Base-by-base conservation (phyloP, 2,329 filamentous ascomycete genomes). In the Trichoderma cornu-damae region DNA sequence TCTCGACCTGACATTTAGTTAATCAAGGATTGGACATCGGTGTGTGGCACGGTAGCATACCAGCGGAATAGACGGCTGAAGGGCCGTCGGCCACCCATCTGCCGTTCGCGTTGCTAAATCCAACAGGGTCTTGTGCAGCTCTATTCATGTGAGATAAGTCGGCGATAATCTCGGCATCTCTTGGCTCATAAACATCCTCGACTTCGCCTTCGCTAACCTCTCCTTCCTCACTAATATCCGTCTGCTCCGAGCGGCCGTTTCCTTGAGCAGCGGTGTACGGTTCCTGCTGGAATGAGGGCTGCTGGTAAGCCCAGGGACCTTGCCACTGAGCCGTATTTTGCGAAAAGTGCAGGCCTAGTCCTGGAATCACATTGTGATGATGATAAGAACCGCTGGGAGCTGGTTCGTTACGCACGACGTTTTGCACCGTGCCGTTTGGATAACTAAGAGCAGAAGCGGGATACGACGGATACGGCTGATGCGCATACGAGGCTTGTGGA, bases 131-230 rank as follows among this genome's bases (percentile, higher is more conserved):
- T 6, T 42, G 22, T 22, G 40, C 16, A 30, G 32, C 22, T 30
- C 38, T 22, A 20, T 47, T 42, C 9, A 34, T 12, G 26, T 49
- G 16, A 8, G 57, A 22, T n/a, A 37, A 6, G 11, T 20, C 40
- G 28, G 37, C 32, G 11, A 43, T 26, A 38, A 11, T 26, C 42
- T 49, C 58, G 32, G 55, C 49, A 14, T 62, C 61, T 12, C 53
- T 58, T 8, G 78, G 75, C 48, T 82, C 79, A 60, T 84, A 83
- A 2, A 79, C 64, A 63, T 84, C 79, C 49, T 84, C 80, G 48
- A 80, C 77, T 63, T 87, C 84, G 16, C 78, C 81, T 64, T 93
- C 89, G 61, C 84, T 88, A 28, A 94, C 69, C 69, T 95, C 90
- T 14, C 88, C 89, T 65, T 95, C 89, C 66, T 94, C 89, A 46